phyloP scores from a whole-genome alignment of 208 protist genomes.

The Leishmania guyanensis region DNA sequence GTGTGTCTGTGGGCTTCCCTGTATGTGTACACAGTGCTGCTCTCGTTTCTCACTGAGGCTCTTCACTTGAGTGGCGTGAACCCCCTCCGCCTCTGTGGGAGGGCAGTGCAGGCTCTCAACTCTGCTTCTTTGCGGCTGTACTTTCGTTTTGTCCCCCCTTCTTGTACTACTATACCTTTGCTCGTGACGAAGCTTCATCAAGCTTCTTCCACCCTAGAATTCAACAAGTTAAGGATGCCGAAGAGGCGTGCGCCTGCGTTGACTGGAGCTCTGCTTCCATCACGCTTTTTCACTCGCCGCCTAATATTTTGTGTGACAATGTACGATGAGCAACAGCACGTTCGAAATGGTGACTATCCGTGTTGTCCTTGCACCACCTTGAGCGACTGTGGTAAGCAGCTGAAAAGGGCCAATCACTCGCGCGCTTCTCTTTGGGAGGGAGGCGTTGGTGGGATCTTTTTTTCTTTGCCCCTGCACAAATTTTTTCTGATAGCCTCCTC shows the following conservation, averaged over 20 bases:
- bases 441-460: background rate
- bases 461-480: too few species aligned
- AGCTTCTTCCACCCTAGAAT: background rate
- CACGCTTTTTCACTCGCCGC: background rate
- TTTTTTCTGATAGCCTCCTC: background rate
- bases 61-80: background rate
- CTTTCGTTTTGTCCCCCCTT: background rate
- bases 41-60: background rate
- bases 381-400: background rate
- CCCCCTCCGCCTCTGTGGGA: background rate
- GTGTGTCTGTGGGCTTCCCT: background rate
- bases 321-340: background rate
- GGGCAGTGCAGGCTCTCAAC: background rate
- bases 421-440: background rate
- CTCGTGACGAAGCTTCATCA: background rate
- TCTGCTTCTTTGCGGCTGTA: background rate
- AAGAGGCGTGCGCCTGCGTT: background rate
- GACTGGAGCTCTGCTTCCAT: background rate
- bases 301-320: background rate
- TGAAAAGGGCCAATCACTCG: background rate
- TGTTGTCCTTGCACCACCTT: background rate
- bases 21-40: background rate
- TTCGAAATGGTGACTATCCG: background rate
- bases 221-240: background rate
- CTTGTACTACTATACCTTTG: constrained; percentile 6